These are phyloP conservation scores for Saccharomycopsis sp. DNA, from an alignment of 805 yeast species.

Conservation along the genomic window DNA sequence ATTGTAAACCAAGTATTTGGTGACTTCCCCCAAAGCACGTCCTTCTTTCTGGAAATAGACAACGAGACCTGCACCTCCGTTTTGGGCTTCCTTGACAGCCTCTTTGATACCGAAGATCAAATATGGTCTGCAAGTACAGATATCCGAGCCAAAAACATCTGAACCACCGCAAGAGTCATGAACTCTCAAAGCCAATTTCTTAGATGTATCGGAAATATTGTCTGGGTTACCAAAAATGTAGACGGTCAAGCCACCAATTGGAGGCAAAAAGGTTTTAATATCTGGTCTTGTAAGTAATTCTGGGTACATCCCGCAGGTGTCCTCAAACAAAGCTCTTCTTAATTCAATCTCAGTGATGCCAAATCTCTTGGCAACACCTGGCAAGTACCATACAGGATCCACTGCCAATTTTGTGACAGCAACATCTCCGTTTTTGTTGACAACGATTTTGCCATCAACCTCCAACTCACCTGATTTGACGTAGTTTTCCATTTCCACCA, in stretches of 20 bases:
- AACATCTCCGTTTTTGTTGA: slow-evolving; percentile 54
- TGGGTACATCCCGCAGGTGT: slow-evolving; percentile 67
- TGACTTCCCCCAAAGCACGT: slow-evolving; percentile 63
- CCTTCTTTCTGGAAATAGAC: slow-evolving; percentile 66
- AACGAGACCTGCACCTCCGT: slow-evolving; percentile 58
- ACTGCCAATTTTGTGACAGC: slow-evolving; percentile 59
- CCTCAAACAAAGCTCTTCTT: slow-evolving; percentile 56
- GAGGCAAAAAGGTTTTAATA: slow-evolving; percentile 58
- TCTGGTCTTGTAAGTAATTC: slow-evolving; percentile 64
- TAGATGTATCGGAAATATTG: slow-evolving; percentile 43
- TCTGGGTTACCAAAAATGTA: slow-evolving; percentile 60
- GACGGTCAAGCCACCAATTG: slow-evolving; percentile 62
- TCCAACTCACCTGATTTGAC: slow-evolving; percentile 44
- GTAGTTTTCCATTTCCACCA: slow-evolving; percentile 51
- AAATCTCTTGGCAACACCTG: slow-evolving; percentile 61
- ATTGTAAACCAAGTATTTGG: slow-evolving; percentile 62
- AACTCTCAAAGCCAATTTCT: slow-evolving; percentile 49
- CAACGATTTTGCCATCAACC: slow-evolving; percentile 56
- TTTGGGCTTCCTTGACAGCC: slow-evolving; percentile 63
- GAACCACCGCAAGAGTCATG: slow-evolving; percentile 70
- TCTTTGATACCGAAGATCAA: slow-evolving; percentile 59
- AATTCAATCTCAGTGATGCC: slow-evolving; percentile 49
- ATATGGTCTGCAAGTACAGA: slow-evolving; percentile 66
- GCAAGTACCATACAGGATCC: slow-evolving; percentile 67
- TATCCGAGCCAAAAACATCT: slow-evolving; percentile 62